Percentiles rank a stretch among this genome's conserved stretches.
Conservation (phyloP, 78 protist species). For the Goniomonas avonlea region DNA sequence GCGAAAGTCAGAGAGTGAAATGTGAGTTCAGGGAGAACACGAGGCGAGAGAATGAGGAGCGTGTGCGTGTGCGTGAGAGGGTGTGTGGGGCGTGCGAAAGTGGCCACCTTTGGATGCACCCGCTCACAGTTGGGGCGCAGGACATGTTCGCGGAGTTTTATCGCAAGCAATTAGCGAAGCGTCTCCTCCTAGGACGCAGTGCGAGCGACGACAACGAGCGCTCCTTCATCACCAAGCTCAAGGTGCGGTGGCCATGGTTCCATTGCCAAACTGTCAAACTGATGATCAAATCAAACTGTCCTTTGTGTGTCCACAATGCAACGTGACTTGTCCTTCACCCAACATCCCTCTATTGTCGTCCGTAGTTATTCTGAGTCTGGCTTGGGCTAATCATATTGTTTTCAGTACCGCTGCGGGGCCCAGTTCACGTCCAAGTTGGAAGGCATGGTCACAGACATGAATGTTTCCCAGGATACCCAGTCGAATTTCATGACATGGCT, state of each 20-base stretch:
- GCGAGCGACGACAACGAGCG: slow-evolving; percentile 42
- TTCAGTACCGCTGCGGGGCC: slow-evolving; percentile 25
- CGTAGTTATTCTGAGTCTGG: too few relatives aligned
- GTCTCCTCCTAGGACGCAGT: slow-evolving; percentile 30
- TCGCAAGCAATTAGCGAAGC: slow-evolving; percentile 44
- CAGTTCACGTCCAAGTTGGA: slow-evolving; percentile 53
- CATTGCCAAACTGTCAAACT: too few relatives aligned
- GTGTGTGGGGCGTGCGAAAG: not conserved
- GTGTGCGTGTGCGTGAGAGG: too few relatives aligned
- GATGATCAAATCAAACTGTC: too few relatives aligned
- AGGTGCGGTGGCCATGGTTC: slow-evolving; percentile 3
- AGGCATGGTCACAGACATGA: slow-evolving; percentile 51
- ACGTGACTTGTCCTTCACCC: too few relatives aligned
- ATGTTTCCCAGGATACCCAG: slow-evolving; percentile 23
- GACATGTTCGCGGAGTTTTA: slow-evolving; percentile 51
- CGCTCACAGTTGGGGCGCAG: not conserved
- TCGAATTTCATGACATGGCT: not conserved
- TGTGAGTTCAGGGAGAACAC: too few relatives aligned
- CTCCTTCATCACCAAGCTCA: slow-evolving; percentile 37
- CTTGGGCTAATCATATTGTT: too few relatives aligned
- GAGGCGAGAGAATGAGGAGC: too few relatives aligned
- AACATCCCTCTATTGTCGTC: too few relatives aligned
- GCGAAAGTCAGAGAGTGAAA: not conserved
- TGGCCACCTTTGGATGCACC: not conserved
- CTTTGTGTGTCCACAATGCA: too few relatives aligned